Base-by-base conservation (phyloP, 352 stramenopile genomes). In the Peronospora tabacina region DNA sequence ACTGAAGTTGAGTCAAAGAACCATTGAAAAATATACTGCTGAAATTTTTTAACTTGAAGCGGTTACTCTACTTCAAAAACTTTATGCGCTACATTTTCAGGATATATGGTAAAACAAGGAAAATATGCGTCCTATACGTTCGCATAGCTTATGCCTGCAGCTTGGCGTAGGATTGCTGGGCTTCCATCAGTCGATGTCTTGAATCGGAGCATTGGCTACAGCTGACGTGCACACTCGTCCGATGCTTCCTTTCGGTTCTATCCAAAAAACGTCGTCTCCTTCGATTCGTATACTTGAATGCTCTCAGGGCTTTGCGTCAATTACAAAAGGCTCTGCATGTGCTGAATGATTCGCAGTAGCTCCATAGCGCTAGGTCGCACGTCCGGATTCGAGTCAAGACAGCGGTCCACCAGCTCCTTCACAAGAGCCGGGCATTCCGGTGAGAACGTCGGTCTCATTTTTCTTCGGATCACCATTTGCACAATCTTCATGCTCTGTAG, bases 401-500 rank as follows among this genome's bases (percentile, higher is more conserved):
- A 93, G 22, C 74, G 72, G 20, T 57, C 60, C 7, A 75, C 77
- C 15, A 93, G 54, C 32, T 84, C 70, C 20, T 70, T 66, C 9
- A 93, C 75, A 5, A 71, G 61, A 20, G 44, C 22, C n/a, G 82
- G 82, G 28, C 74, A 85, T 6, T 65, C 60, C 0, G 52, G 22
- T 13, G 65, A 69, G 38, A 93, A 85, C 38, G 78, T 74, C 28
- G 79, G 79, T n/a, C 76, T 73, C 39, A 90, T 37, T 24, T 74
- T 70, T 29, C 83, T 63, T 53, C 72, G 61, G 49, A 87, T 85
- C 46, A 93, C 82, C 63, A 87, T 80, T 52, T 90, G 73, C 44
- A 90, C 74, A 42, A 93, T 84, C 61, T 89, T 87, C 75, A 90
- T 90, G 12, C 72, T 72, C 51, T 89, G 77, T 36, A 90, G 56